Conservation (phyloP, 768 basidiomycete genomes). For the Pisolithus microcarpus region DNA sequence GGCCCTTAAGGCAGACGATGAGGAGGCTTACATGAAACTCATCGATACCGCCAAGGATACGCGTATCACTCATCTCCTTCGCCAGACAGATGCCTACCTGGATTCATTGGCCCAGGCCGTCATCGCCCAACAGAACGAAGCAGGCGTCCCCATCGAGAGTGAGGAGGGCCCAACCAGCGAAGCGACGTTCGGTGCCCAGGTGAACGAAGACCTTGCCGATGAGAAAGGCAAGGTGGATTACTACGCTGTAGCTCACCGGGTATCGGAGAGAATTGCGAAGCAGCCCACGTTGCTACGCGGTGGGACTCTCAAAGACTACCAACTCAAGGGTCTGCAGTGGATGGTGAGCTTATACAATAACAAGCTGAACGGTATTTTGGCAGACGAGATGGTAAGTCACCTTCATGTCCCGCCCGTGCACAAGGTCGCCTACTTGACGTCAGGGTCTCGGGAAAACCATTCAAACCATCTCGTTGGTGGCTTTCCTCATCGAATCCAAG, state of each 20-base stretch:
- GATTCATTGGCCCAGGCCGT: slow-evolving; percentile 95
- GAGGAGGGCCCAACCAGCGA: slow-evolving; percentile 78
- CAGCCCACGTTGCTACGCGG: slow-evolving; percentile 75
- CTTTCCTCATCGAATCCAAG: slow-evolving; percentile 90
- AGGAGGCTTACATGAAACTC: slow-evolving; percentile 99
- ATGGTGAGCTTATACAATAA: slow-evolving; percentile 99
- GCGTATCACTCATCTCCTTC: slow-evolving; percentile 90
- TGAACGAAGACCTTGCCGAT: slow-evolving; percentile 50
- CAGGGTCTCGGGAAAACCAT: slow-evolving; percentile 95
- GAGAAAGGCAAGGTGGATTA: slow-evolving; percentile 83
- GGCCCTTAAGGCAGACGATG: slow-evolving; percentile 95
- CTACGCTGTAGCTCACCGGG: slow-evolving; percentile 90
- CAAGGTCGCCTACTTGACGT: not conserved
- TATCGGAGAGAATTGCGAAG: slow-evolving; percentile 74
- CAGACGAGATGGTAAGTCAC: slow-evolving; percentile 79
- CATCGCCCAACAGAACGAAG: slow-evolving; percentile 81
- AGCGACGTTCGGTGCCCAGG: slow-evolving; percentile 83
- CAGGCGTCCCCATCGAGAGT: slow-evolving; percentile 45
- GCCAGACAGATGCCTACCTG: slow-evolving; percentile 91
- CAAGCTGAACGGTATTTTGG: slow-evolving; percentile 88
- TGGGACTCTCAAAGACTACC: slow-evolving; percentile 91
- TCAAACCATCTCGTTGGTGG: slow-evolving; percentile 90
- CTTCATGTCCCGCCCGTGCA: not conserved
- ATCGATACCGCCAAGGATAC: slow-evolving; percentile 99
- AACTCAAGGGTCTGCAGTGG: slow-evolving; percentile 93